Conservation (phyloP, 1,139 yeast genomes). For the Geotrichum aggregatum region DNA sequence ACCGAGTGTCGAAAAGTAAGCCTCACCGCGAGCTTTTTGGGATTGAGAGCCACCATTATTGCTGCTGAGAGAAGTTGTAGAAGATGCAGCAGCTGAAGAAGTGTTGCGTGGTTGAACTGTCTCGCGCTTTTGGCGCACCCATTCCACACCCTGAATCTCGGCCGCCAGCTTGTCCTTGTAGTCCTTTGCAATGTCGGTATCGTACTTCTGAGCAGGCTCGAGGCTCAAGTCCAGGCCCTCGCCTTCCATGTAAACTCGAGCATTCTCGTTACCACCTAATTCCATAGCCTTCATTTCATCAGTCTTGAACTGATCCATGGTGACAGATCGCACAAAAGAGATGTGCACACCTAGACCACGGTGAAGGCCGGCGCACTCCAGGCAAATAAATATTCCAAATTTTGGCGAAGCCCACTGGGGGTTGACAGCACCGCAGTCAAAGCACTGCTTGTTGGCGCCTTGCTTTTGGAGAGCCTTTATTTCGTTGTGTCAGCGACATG, state of each 20-base stretch:
- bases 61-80: constrained; percentile 22
- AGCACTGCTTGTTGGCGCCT: constrained; percentile 74
- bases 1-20: constrained; percentile 78
- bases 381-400: constrained; percentile 87
- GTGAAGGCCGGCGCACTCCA: constrained; percentile 95
- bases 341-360: constrained; percentile 95
- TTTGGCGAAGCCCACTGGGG: constrained; percentile 99
- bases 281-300: constrained; percentile 85
- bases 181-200: constrained; percentile 89
- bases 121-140: constrained; percentile 63
- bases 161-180: constrained; percentile 79
- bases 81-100: constrained; percentile 12
- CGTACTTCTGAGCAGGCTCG: constrained; percentile 72
- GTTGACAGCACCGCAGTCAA: constrained; percentile 88
- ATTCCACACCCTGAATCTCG: constrained; percentile 67
- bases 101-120: constrained; percentile 43
- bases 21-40: constrained; percentile 65
- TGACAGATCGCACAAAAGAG: constrained; percentile 88
- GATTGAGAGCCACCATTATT: constrained; percentile 31
- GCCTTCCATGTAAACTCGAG: constrained; percentile 67
- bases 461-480: constrained; percentile 68
- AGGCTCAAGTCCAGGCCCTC: constrained; percentile 68
- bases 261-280: constrained; percentile 85
- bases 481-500: background rate
- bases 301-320: constrained; percentile 89